Percentiles rank a stretch among this genome's conserved stretches.
Conservation (phyloP, 768 basidiomycete species). For the Leccinum sublutescens region DNA sequence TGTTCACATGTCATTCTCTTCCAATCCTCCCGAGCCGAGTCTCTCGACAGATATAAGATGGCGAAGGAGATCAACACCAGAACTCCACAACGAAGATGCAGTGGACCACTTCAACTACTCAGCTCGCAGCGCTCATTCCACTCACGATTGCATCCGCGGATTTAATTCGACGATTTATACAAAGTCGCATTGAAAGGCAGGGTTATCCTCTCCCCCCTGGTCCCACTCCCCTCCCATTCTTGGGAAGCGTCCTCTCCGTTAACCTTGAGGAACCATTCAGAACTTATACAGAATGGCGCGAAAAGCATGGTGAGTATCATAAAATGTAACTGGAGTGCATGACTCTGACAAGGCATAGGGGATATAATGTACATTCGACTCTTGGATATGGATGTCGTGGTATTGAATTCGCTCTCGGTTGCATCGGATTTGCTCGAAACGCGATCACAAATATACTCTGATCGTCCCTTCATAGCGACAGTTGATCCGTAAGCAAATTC, state of each 20-base stretch:
- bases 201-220: slow-evolving; percentile 21
- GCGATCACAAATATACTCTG: slow-evolving; percentile 47
- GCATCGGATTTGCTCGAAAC: slow-evolving; percentile 47
- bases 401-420: slow-evolving; percentile 44
- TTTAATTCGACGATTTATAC: slow-evolving; percentile 4
- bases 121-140: slow-evolving; percentile 4
- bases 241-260: slow-evolving; percentile 21
- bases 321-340: neutral
- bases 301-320: slow-evolving; percentile 14
- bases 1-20: neutral
- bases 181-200: slow-evolving; percentile 7
- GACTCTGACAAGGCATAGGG: slow-evolving; percentile 26
- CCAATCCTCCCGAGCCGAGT: neutral
- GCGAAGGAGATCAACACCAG: neutral
- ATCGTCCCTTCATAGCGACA: slow-evolving; percentile 40
- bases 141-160: neutral
- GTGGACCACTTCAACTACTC: slow-evolving; percentile 5
- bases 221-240: slow-evolving; percentile 17
- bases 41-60: slow-evolving; percentile 7
- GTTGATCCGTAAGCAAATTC: slow-evolving; percentile 15
- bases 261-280: slow-evolving; percentile 12
- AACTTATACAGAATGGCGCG: slow-evolving; percentile 20
- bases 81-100: slow-evolving; percentile 5
- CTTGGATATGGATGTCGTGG: slow-evolving; percentile 44
- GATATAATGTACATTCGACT: slow-evolving; percentile 48